A percentile compares a stretch with the other conserved stretches of the same genome.
These are phyloP conservation scores for Zygoascus flipseniorum DNA, from an alignment of 805 yeast species.

Conservation along the genomic window DNA sequence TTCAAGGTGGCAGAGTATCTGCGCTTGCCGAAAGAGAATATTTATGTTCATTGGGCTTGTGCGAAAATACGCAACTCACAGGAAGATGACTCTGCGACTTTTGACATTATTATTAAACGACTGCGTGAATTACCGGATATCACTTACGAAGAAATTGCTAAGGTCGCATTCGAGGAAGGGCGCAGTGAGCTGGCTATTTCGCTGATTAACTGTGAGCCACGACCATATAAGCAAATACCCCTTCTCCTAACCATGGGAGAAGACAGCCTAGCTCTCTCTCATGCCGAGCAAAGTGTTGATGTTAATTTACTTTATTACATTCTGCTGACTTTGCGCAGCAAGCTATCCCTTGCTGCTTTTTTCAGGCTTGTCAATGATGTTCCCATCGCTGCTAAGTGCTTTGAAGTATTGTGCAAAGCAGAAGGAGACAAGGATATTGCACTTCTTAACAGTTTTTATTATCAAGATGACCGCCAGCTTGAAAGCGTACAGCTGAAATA, in stretches of 20 bases:
- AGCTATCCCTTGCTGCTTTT: constrained; percentile 56
- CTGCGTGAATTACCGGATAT: constrained; percentile 36
- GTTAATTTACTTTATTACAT: constrained; percentile 53
- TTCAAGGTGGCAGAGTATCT: constrained; percentile 49
- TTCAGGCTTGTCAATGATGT: constrained; percentile 52
- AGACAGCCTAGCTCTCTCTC: constrained; percentile 55
- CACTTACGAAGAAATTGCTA: constrained; percentile 52
- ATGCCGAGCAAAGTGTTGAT: constrained; percentile 54
- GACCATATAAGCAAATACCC: constrained; percentile 50
- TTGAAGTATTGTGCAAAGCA: constrained; percentile 29
- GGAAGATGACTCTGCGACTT: constrained; percentile 48
- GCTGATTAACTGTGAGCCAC: constrained; percentile 61
- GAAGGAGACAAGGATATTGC: constrained; percentile 25
- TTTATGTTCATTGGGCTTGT: constrained; percentile 77
- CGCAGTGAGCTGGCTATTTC: constrained; percentile 57
- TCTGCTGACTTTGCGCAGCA: constrained; percentile 44
- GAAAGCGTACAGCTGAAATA: constrained; percentile 40
- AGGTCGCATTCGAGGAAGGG: constrained; percentile 74
- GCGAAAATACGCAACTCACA: constrained; percentile 50
- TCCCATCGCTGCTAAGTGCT: constrained; percentile 34
- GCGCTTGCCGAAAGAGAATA: constrained; percentile 38
- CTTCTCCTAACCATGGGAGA: constrained; percentile 65
- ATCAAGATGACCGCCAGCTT: constrained; percentile 52
- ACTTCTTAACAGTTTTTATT: constrained; percentile 45
- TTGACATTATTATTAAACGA: constrained; percentile 45